phyloP scores from a whole-genome alignment of 2,329 filamentous ascomycete genomes.

The Xylaria sp. region DNA sequence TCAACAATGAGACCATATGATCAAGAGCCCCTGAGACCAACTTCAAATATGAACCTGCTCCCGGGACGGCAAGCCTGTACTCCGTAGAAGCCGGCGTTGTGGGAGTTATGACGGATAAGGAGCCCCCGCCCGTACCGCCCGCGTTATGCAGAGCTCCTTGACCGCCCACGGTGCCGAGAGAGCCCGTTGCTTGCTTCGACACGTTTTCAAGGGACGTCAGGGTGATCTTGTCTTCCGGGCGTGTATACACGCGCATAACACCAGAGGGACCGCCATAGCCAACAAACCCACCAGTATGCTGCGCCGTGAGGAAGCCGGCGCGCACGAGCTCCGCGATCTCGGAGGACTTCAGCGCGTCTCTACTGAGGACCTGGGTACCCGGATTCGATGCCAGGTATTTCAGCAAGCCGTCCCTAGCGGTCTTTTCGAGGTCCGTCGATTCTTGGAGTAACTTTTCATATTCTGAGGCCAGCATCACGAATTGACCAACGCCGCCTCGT shows the following conservation, averaged over 20 bases:
- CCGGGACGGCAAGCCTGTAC: constrained; percentile 59
- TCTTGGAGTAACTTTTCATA: constrained; percentile 46
- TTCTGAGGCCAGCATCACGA: constrained; percentile 53
- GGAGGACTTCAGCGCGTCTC: constrained; percentile 22
- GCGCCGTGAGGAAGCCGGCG: constrained; percentile 60
- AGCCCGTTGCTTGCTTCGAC: constrained; percentile 61
- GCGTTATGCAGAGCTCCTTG: constrained; percentile 58
- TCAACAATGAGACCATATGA: constrained; percentile 56
- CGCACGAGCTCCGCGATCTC: constrained; percentile 49
- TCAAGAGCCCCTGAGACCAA: constrained; percentile 56
- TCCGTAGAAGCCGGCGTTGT: constrained; percentile 36
- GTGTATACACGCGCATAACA: constrained; percentile 38
- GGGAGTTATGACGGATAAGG: constrained; percentile 41
- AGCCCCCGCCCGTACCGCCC: constrained; percentile 47
- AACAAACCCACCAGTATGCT: constrained; percentile 34
- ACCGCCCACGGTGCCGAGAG: constrained; percentile 63
- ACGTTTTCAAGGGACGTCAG: constrained; percentile 58
- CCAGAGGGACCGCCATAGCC: constrained; percentile 30
- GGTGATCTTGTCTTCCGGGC: constrained; percentile 50
- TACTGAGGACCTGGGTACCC: constrained; percentile 38
- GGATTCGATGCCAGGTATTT: constrained; percentile 47
- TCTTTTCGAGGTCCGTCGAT: constrained; percentile 35
- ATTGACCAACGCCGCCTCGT: constrained; percentile 58
- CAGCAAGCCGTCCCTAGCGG: constrained; percentile 47
- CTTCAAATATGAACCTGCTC: constrained; percentile 62